Conservation (phyloP, 768 basidiomycete genomes). For the Coprinellus aureogranulatus region DNA sequence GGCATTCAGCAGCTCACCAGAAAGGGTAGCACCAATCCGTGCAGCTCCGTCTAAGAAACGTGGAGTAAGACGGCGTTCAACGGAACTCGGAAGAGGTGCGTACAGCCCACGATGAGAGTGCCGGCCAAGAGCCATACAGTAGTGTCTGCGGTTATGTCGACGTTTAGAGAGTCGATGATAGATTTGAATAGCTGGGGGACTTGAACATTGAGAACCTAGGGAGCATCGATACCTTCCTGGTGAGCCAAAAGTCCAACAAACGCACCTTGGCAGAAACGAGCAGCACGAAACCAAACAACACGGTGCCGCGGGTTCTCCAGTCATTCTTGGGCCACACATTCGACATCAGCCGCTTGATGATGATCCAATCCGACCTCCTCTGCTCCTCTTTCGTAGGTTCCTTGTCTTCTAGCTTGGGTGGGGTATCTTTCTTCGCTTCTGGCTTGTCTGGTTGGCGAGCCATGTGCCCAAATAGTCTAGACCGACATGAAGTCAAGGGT, state of each 20-base stretch:
- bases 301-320: conserved; percentile 77
- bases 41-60: conserved; percentile 75
- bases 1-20: conserved; percentile 89
- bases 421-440: not conserved
- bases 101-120: conserved; percentile 88
- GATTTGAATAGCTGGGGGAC: conserved; percentile 95
- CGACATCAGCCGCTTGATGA: conserved; percentile 74
- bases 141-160: conserved; percentile 67
- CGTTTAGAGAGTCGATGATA: conserved; percentile 85
- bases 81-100: conserved; percentile 30
- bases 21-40: conserved; percentile 84
- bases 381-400: conserved; percentile 45
- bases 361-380: conserved; percentile 79
- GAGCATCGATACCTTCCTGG: not conserved
- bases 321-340: conserved; percentile 94
- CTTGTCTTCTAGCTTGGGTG: not conserved
- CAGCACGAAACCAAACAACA: conserved; percentile 77
- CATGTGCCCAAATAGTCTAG: conserved; percentile 9
- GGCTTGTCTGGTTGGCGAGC: conserved; percentile 1
- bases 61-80: conserved; percentile 3
- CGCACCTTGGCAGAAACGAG: conserved; percentile 83
- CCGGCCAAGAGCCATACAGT: conserved; percentile 93
- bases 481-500: not conserved
- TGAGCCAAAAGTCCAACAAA: not conserved
- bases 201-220: conserved; percentile 89